Percentiles rank a stretch among this genome's conserved stretches.
These are phyloP conservation scores for Podospora comata DNA, from an alignment of 495 filamentous ascomycete genomes.

Conservation along the genomic window DNA sequence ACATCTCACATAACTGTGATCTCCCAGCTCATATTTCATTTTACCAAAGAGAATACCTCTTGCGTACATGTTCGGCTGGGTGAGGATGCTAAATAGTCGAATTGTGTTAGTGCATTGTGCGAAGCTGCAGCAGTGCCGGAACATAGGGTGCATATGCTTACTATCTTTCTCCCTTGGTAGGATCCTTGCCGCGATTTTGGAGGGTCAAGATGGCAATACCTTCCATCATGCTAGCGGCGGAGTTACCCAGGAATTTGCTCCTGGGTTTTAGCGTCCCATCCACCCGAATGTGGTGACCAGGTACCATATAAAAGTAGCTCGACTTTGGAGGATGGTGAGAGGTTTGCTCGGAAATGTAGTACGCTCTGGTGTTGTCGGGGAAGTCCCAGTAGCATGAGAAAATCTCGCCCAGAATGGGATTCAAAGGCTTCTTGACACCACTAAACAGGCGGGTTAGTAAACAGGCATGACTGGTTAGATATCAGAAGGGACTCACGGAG, in stretches of 20 bases:
- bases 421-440: conserved; percentile 97
- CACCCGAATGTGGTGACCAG: conserved; percentile 89
- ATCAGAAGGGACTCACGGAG: conserved; percentile 62
- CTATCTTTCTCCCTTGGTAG: conserved; percentile 78
- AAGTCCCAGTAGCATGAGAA: conserved; percentile 97
- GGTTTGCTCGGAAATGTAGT: conserved; percentile 90
- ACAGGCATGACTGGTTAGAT: not conserved
- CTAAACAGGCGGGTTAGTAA: conserved; percentile 45
- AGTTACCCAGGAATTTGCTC: conserved; percentile 95
- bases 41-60: conserved; percentile 96
- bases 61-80: conserved; percentile 99
- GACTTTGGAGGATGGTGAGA: conserved; percentile 98
- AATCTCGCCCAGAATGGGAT: conserved; percentile 92
- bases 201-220: conserved; percentile 84
- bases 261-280: conserved; percentile 96
- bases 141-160: conserved; percentile 45
- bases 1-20: conserved; percentile 92
- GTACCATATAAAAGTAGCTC: conserved; percentile 98
- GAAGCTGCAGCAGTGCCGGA: not conserved
- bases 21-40: conserved; percentile 99
- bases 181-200: conserved; percentile 66
- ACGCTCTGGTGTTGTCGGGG: conserved; percentile 76
- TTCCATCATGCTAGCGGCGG: conserved; percentile 97
- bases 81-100: conserved; percentile 61
- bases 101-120: conserved; percentile 11